Base-by-base conservation (phyloP, 2,329 filamentous ascomycete genomes). In the Verticillium klebahnii region DNA sequence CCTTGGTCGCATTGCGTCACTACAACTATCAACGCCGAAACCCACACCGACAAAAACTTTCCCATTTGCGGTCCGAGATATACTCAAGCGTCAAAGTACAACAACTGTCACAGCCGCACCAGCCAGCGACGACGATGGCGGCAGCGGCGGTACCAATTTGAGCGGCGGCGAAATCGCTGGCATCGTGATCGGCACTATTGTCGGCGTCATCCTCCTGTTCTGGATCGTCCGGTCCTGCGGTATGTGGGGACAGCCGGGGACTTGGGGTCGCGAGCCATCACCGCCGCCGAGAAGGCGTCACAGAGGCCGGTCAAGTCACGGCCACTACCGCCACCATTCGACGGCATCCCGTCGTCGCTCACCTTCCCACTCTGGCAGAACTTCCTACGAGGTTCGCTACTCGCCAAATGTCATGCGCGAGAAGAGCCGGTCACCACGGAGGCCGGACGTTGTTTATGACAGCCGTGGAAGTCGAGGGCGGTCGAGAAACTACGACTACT, bases 101-200 rank as follows among this genome's bases (percentile, higher is more conserved):
- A 69, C 75, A 3, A 77, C 75, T 2, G 68, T 77, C 25, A 59
- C 68, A 12, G n/a, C 67, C 1, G 56, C 66, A 14, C 63, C 64
- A 54, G 58, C 63, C 8, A 62, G 65, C 39, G 56, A 64, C 57
- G 67, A 64, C 56, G 62, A 64, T 45, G 63, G 66, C 15, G 62
- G 65, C 7, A 59, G 64, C 2, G 67, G 67, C 0, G 56, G 64
- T 36, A 69, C 62, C n/a, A 65, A 60, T 12, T 73, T 83, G 14
- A 76, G 72, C 52, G 80, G 78, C 57, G 81, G 81, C 56, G 80
- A 79, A 56, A 83, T 84, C 58, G 80, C 80, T 0, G 81, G 80
- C 56, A 83, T 83, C 62, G 78, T 83, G 56, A 77, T 83, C 64
- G 80, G 80, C 23, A 79, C 78, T 29, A 72, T 83, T 59, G 74